phyloP scores from a whole-genome alignment of 352 stramenopile genomes.

The Pythium pectinolyticum region DNA sequence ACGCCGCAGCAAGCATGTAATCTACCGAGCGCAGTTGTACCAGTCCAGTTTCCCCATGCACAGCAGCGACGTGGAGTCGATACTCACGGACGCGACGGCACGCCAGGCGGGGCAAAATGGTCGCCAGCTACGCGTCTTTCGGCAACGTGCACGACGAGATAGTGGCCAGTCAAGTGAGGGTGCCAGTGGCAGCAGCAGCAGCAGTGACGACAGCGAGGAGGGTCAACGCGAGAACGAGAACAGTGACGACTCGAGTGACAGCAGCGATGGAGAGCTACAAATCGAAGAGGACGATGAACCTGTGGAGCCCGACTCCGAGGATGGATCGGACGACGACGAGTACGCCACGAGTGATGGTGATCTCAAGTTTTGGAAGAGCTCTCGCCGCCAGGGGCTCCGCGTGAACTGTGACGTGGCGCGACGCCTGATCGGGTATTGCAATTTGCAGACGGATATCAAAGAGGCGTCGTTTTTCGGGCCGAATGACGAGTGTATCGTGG shows the following conservation, averaged over 20 bases:
- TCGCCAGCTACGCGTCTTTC: slow-evolving; percentile 17
- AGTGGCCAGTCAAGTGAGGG: slow-evolving; percentile 2
- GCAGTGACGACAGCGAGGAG: slow-evolving; percentile 16
- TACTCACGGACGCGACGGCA: slow-evolving; percentile 3
- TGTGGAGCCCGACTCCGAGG: slow-evolving; percentile 21
- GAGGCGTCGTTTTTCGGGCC: slow-evolving; percentile 85
- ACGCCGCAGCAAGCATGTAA: slow-evolving; percentile 43
- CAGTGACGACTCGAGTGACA: slow-evolving; percentile 19
- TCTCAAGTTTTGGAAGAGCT: slow-evolving; percentile 55
- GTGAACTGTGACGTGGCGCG: slow-evolving; percentile 70
- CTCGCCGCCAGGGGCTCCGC: slow-evolving; percentile 29
- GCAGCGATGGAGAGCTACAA: slow-evolving; percentile 11
- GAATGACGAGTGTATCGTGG: slow-evolving; percentile 86
- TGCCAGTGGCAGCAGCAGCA: slow-evolving; percentile 15
- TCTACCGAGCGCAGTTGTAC: slow-evolving; percentile 44
- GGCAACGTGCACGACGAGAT: not conserved
- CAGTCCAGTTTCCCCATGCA: slow-evolving; percentile 46
- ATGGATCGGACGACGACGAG: slow-evolving; percentile 15
- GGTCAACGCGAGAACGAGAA: too few species aligned
- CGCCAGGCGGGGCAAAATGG: slow-evolving; percentile 6
- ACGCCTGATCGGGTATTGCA: slow-evolving; percentile 87
- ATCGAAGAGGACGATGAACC: slow-evolving; percentile 15
- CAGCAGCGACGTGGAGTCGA: slow-evolving; percentile 39
- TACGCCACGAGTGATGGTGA: not conserved
- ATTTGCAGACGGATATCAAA: slow-evolving; percentile 90